phyloP scores from a whole-genome alignment of 306 rosid species.

The Lupinus albus region DNA sequence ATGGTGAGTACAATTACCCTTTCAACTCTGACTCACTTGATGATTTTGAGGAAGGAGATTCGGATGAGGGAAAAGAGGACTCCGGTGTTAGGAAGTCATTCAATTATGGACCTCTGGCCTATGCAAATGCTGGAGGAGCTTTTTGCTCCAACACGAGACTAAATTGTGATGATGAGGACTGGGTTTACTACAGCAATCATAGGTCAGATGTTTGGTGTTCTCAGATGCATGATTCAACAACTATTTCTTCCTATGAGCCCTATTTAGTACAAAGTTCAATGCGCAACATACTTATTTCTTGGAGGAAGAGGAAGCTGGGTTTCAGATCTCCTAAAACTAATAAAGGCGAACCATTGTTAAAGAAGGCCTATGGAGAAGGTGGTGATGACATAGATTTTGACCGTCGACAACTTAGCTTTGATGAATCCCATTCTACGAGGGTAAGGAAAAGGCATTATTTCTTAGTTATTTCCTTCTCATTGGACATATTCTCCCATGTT shows the following conservation, averaged over 20 bases:
- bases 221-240: constrained; percentile 54
- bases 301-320: constrained; percentile 97
- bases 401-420: constrained; percentile 96
- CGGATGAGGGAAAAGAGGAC: constrained; percentile 85
- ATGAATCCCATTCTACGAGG: constrained; percentile 67
- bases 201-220: constrained; percentile 70
- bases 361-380: constrained; percentile 91
- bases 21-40: constrained; percentile 90
- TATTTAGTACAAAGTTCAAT: constrained; percentile 62
- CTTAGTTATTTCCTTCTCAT: constrained; percentile 39
- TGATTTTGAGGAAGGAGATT: constrained; percentile 84
- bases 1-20: constrained; percentile 85
- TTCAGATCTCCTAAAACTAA: constrained; percentile 84
- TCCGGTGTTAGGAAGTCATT: constrained; percentile 85
- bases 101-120: constrained; percentile 90
- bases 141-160: constrained; percentile 53
- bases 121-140: constrained; percentile 87
- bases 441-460: constrained; percentile 61
- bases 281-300: constrained; percentile 73
- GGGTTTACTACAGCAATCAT: constrained; percentile 85
- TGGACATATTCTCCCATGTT: constrained; percentile 1
- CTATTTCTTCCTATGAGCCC: constrained; percentile 55
- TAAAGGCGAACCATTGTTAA: constrained; percentile 86
- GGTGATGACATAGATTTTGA: constrained; percentile 99
- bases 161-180: constrained; percentile 67